Percentiles rank a stretch among this genome's conserved stretches.
Evolutionary conservation across 1,284 basidiomycete genomes (phyloP).

Genomic region (Rhodotorula sp.): DNA sequence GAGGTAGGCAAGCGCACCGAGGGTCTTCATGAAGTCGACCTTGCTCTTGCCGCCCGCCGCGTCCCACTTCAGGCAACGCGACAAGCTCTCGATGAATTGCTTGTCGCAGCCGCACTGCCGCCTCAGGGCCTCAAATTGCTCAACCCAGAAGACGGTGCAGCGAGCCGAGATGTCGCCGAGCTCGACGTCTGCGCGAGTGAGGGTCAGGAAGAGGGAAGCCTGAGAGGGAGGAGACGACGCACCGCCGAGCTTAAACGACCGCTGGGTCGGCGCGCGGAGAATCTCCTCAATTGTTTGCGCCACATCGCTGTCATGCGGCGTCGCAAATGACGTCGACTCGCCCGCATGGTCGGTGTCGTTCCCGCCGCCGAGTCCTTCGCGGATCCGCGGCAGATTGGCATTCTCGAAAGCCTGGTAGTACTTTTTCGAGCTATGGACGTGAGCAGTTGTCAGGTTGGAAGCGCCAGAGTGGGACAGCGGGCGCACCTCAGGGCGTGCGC

Average conservation of each 20-base stretch:
- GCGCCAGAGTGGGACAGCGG: constrained; percentile 11
- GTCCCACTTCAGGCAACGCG: constrained; percentile 95
- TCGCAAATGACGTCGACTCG: constrained; percentile 38
- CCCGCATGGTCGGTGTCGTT: constrained; percentile 57
- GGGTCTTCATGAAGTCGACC: constrained; percentile 92
- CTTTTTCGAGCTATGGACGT: constrained; percentile 67
- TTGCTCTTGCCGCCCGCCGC: constrained; percentile 95
- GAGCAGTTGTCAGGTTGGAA: not conserved
- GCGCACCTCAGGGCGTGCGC: constrained; percentile 88
- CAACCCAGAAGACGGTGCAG: constrained; percentile 92
- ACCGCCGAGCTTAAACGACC: constrained; percentile 30
- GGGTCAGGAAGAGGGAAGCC: not conserved
- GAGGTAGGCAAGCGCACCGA: constrained; percentile 60
- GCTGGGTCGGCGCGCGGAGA: constrained; percentile 40
- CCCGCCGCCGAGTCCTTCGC: not conserved
- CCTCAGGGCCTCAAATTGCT: constrained; percentile 94
- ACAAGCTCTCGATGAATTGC: constrained; percentile 88
- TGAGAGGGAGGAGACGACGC: not conserved
- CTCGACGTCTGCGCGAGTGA: constrained; percentile 8
- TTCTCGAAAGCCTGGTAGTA: constrained; percentile 64
- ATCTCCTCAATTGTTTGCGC: constrained; percentile 41
- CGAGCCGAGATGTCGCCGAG: constrained; percentile 63
- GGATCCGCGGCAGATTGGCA: constrained; percentile 4
- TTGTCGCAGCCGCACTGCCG: constrained; percentile 90
- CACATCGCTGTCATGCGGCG: constrained; percentile 1